These are phyloP conservation scores for Vitis labrusca DNA, from an alignment of 164 flowering plant genomes.

Conservation along the genomic window DNA sequence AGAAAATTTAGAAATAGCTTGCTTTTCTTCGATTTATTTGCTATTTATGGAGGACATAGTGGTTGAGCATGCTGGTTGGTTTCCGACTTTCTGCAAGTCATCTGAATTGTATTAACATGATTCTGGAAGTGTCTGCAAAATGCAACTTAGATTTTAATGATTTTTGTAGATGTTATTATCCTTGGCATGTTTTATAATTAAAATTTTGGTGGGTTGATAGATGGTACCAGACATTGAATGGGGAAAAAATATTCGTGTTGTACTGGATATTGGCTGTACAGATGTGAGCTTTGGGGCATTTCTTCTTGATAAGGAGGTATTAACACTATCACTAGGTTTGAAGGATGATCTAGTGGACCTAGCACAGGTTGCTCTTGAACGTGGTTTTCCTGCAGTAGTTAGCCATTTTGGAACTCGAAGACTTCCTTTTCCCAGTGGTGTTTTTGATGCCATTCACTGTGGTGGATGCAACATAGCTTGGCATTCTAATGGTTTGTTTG, in stretches of 20 bases:
- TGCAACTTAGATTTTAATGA: too few species aligned
- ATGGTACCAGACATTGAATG: conserved; percentile 99
- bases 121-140: too few species aligned
- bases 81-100: too few species aligned
- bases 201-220: conserved; percentile 36
- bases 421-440: conserved; percentile 91
- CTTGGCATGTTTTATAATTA: conserved; percentile 6
- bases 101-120: too few species aligned
- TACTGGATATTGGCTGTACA: conserved; percentile 79
- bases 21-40: too few species aligned
- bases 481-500: conserved; percentile 80
- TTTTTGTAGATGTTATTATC: neutral
- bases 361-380: conserved; percentile 88
- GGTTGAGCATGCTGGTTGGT: too few species aligned
- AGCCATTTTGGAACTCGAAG: conserved; percentile 66
- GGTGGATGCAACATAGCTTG: conserved; percentile 71
- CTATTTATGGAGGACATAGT: too few species aligned
- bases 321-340: conserved; percentile 75
- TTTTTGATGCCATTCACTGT: conserved; percentile 92
- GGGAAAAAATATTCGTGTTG: conserved; percentile 91
- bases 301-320: conserved; percentile 81
- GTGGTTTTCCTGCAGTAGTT: conserved; percentile 84
- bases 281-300: conserved; percentile 77
- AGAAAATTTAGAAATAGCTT: too few species aligned
- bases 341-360: conserved; percentile 86